These are phyloP conservation scores for Celoporthe dispersa DNA, from an alignment of 2,329 filamentous ascomycete species.

Conservation along the genomic window DNA sequence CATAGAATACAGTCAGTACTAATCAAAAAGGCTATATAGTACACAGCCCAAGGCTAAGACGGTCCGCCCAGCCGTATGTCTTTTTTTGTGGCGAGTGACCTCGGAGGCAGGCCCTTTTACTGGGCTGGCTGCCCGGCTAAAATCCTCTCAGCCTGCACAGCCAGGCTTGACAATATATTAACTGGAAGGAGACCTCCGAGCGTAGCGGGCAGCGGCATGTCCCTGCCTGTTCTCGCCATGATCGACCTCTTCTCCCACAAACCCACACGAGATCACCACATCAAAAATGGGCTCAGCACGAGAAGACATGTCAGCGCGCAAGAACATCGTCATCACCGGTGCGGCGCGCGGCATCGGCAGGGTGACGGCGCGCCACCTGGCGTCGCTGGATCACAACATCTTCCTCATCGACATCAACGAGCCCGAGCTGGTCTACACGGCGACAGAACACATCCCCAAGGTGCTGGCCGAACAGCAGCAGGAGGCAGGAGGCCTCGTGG, in stretches of 20 bases:
- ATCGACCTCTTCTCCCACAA: neutral
- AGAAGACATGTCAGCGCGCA: slow-evolving; percentile 20
- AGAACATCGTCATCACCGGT: slow-evolving; percentile 36
- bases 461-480: slow-evolving; percentile 34
- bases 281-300: slow-evolving; percentile 1
- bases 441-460: slow-evolving; percentile 37
- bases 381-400: slow-evolving; percentile 47
- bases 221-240: neutral
- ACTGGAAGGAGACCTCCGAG: neutral
- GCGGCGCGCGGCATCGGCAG: slow-evolving; percentile 51
- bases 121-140: slow-evolving; percentile 14
- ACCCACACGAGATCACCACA: neutral
- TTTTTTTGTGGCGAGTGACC: neutral
- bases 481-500: slow-evolving; percentile 29
- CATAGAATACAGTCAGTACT: too few relatives aligned
- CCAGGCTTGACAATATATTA: neutral
- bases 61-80: slow-evolving; percentile 15
- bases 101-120: neutral
- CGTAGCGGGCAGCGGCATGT: neutral
- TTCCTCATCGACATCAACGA: slow-evolving; percentile 49
- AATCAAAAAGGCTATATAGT: neutral
- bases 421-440: slow-evolving; percentile 44
- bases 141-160: slow-evolving; percentile 1
- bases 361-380: slow-evolving; percentile 47
- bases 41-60: slow-evolving; percentile 1